phyloP scores from a whole-genome alignment of 2,329 filamentous ascomycete genomes.

The Beauveria varroae region DNA sequence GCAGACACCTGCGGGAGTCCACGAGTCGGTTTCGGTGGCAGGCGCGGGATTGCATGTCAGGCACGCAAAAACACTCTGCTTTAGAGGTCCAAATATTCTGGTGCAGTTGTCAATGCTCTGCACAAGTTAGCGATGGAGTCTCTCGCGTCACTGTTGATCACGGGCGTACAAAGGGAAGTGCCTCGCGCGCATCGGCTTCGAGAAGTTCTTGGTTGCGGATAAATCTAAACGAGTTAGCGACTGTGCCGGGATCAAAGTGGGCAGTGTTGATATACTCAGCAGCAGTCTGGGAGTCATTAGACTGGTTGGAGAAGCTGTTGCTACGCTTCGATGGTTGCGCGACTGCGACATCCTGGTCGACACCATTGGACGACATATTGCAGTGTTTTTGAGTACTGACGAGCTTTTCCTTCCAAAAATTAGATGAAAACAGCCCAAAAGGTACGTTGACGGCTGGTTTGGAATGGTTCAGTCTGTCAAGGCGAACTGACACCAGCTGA shows the following conservation, averaged over 20 bases:
- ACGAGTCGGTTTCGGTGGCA: conserved; percentile 43
- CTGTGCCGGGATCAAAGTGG: neutral
- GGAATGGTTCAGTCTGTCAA: neutral
- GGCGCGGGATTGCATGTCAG: conserved; percentile 87
- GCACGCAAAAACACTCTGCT: conserved; percentile 86
- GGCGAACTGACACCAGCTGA: neutral
- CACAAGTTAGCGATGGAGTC: conserved; percentile 15
- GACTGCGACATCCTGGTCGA: conserved; percentile 16
- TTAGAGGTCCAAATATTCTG: conserved; percentile 76
- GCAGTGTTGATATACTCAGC: conserved; percentile 47
- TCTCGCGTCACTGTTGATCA: neutral
- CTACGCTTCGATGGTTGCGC: conserved; percentile 31
- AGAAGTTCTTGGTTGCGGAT: conserved; percentile 83
- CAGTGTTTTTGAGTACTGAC: neutral
- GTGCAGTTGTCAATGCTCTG: conserved; percentile 94
- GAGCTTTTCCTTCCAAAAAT: neutral
- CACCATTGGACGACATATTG: conserved; percentile 3
- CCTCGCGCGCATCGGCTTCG: conserved; percentile 91
- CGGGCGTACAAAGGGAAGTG: conserved; percentile 72
- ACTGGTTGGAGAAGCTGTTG: conserved; percentile 52
- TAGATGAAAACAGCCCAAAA: neutral
- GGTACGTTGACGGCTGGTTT: neutral
- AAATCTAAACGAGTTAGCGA: conserved; percentile 49
- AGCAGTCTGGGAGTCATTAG: conserved; percentile 62
- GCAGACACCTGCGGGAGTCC: conserved; percentile 69